A percentile compares a stretch with the other conserved stretches of the same genome.
Evolutionary conservation across 2,329 filamentous ascomycete genomes (phyloP).

Genomic region (Waltergamsia citrina): DNA sequence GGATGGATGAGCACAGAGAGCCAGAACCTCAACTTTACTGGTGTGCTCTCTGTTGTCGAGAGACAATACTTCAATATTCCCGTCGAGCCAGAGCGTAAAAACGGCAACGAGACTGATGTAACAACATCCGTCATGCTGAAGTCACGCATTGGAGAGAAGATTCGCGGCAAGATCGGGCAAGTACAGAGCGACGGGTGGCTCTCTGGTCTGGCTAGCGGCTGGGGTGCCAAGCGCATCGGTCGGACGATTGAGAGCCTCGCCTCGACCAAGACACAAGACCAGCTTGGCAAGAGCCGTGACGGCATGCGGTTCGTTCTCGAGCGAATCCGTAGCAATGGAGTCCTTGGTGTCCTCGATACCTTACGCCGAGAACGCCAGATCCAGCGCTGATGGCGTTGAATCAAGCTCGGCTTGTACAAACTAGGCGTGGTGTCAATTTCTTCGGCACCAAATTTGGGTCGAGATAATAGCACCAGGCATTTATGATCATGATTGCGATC

Average conservation of each 20-base stretch:
- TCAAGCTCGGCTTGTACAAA: too few species aligned
- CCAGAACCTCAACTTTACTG: constrained; percentile 73
- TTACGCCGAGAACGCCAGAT: constrained; percentile 33
- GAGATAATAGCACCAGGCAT: too few species aligned
- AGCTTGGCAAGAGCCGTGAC: constrained; percentile 71
- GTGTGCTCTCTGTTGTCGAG: constrained; percentile 70
- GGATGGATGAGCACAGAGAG: constrained; percentile 80
- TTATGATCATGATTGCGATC: too few species aligned
- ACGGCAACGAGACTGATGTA: constrained; percentile 49
- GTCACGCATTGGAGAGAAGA: constrained; percentile 61
- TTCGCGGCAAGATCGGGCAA: constrained; percentile 44
- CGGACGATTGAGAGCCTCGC: constrained; percentile 72
- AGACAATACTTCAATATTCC: constrained; percentile 56
- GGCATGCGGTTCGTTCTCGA: constrained; percentile 78
- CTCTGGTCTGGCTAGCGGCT: constrained; percentile 42
- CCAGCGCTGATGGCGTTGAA: constrained; percentile 13
- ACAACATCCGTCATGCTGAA: constrained; percentile 66
- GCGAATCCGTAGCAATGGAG: constrained; percentile 49
- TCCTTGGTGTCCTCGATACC: constrained; percentile 49
- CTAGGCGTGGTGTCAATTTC: neutral
- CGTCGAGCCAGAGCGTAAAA: constrained; percentile 11
- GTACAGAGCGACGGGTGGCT: constrained; percentile 38
- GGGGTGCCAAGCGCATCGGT: constrained; percentile 65
- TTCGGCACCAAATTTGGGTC: too few species aligned
- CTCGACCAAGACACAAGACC: constrained; percentile 66